These are phyloP conservation scores for Boletus speciosus DNA, from an alignment of 768 basidiomycete genomes.

Conservation along the genomic window DNA sequence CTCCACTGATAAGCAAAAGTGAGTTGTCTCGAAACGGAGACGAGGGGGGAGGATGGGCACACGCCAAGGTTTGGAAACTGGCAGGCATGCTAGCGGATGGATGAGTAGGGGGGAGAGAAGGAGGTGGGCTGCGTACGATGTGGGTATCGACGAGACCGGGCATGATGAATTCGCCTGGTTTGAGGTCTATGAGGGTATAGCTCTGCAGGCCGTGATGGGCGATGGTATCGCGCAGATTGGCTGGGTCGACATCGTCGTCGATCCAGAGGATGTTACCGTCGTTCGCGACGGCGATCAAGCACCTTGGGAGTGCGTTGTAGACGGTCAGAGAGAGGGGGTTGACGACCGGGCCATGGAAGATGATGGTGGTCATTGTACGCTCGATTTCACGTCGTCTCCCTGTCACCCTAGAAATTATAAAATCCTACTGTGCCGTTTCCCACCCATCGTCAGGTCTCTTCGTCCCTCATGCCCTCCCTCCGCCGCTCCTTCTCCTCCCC, in stretches of 20 bases:
- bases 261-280: constrained; percentile 70
- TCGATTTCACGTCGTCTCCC: not conserved
- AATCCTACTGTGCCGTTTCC: constrained; percentile 36
- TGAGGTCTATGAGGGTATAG: constrained; percentile 37
- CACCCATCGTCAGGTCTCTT: constrained; percentile 26
- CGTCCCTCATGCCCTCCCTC: constrained; percentile 62
- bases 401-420: constrained; percentile 39
- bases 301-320: constrained; percentile 47
- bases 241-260: constrained; percentile 50
- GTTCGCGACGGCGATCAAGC: constrained; percentile 50
- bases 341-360: constrained; percentile 58
- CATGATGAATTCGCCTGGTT: constrained; percentile 64
- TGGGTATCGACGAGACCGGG: constrained; percentile 94
- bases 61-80: constrained; percentile 45
- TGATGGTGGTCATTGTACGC: constrained; percentile 30
- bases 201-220: constrained; percentile 44
- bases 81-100: constrained; percentile 28
- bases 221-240: constrained; percentile 48
- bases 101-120: not conserved
- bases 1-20: constrained; percentile 50
- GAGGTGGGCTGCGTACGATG: constrained; percentile 50
- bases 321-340: constrained; percentile 44
- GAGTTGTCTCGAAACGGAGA: not conserved
- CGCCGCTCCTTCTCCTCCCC: constrained; percentile 74
- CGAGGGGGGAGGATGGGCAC: constrained; percentile 13